These are phyloP conservation scores for Carallia pectinifolia DNA, from an alignment of 345 rosid genomes.

Conservation along the genomic window DNA sequence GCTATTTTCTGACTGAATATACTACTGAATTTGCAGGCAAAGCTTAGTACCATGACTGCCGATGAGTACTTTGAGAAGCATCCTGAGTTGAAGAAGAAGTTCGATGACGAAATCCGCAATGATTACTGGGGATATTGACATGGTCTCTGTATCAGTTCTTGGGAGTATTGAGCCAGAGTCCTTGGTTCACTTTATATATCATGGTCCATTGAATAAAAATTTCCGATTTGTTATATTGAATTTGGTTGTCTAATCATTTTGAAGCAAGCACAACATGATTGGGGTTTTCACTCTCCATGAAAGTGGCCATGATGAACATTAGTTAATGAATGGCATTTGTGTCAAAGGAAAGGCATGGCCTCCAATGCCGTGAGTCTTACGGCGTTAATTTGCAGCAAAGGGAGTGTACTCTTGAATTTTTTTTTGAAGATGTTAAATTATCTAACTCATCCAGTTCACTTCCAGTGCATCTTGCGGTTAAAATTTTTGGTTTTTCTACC, in stretches of 20 bases:
- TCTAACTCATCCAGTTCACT: too few relatives aligned
- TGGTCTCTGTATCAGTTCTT: not conserved
- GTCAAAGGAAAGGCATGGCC: not conserved
- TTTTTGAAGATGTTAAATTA: too few relatives aligned
- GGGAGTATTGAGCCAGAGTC: not conserved
- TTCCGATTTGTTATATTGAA: not conserved
- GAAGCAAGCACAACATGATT: not conserved
- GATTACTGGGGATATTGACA: conserved; percentile 81
- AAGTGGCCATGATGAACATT: not conserved
- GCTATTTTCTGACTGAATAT: not conserved
- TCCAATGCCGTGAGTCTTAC: not conserved
- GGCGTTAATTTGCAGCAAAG: too few relatives aligned
- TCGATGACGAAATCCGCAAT: conserved; percentile 93
- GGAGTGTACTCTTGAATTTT: too few relatives aligned
- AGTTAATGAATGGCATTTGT: not conserved
- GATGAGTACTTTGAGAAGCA: conserved; percentile 95
- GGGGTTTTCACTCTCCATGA: not conserved
- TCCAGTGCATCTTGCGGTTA: too few relatives aligned
- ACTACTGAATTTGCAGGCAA: conserved; percentile 45
- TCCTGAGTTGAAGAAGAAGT: conserved; percentile 93
- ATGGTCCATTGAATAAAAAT: conserved; percentile 3
- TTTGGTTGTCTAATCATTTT: not conserved
- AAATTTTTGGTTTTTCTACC: too few relatives aligned
- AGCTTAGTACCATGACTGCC: conserved; percentile 96
- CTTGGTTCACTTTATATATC: not conserved